Evolutionary conservation across 495 filamentous ascomycete genomes (phyloP).

Genomic region (Aspergillus affinis): DNA sequence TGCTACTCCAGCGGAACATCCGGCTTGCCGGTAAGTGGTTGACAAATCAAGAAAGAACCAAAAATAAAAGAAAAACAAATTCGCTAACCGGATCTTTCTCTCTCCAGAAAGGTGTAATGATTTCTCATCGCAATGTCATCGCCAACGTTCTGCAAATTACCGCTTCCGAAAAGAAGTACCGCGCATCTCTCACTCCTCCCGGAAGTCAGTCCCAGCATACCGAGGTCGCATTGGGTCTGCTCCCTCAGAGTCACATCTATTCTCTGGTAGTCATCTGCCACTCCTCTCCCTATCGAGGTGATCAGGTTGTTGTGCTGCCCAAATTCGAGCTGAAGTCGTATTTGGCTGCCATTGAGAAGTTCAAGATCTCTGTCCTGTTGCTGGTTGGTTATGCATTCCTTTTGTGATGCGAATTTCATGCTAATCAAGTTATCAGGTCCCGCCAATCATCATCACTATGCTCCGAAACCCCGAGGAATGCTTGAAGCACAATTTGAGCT

Average conservation of each 20-base stretch:
- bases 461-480: slow-evolving; percentile 61
- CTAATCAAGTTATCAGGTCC: slow-evolving; percentile 52
- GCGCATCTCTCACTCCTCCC: slow-evolving; percentile 36
- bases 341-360: slow-evolving; percentile 66
- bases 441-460: slow-evolving; percentile 84
- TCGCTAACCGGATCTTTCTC: not conserved
- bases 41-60: not conserved
- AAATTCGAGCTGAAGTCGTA: slow-evolving; percentile 74
- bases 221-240: slow-evolving; percentile 67
- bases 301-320: slow-evolving; percentile 76
- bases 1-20: slow-evolving; percentile 92
- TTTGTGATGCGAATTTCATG: not conserved
- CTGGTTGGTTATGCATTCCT: slow-evolving; percentile 49
- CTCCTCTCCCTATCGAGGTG: slow-evolving; percentile 67
- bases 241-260: slow-evolving; percentile 89
- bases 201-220: slow-evolving; percentile 41
- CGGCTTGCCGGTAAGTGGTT: slow-evolving; percentile 66
- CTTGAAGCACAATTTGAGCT: slow-evolving; percentile 72
- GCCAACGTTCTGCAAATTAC: slow-evolving; percentile 71
- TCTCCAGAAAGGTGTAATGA: slow-evolving; percentile 87
- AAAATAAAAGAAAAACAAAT: not conserved
- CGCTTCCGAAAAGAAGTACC: slow-evolving; percentile 52
- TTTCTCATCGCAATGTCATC: slow-evolving; percentile 86
- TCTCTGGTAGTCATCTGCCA: slow-evolving; percentile 76
- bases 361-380: slow-evolving; percentile 68